Percentiles rank a stretch among this genome's conserved stretches.
Conservation (phyloP, 306 rosid genomes). For the Senna siamea region DNA sequence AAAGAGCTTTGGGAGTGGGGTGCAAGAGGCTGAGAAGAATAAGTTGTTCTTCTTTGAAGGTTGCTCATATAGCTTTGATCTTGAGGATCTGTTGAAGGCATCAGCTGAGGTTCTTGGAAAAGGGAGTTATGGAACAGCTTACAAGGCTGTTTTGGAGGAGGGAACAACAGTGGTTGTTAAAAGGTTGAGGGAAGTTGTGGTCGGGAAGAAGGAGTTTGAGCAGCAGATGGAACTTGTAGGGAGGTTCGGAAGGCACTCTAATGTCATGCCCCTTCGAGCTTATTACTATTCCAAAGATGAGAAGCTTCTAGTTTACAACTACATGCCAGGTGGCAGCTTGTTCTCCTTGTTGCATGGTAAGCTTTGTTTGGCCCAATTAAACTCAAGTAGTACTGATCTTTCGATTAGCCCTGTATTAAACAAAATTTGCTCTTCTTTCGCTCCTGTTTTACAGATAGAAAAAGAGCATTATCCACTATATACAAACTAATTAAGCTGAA, state of each 20-base stretch:
- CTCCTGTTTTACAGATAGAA: neutral
- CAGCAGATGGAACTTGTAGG: constrained; percentile 69
- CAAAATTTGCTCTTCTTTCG: neutral
- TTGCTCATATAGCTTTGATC: constrained; percentile 58
- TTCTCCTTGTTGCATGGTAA: constrained; percentile 68
- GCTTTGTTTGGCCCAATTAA: constrained; percentile 24
- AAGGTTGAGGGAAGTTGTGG: constrained; percentile 61
- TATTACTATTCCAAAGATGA: constrained; percentile 77
- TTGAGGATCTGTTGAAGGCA: constrained; percentile 74
- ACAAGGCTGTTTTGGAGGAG: constrained; percentile 70
- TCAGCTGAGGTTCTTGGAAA: constrained; percentile 86
- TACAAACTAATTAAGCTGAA: neutral
- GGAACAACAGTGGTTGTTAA: constrained; percentile 69
- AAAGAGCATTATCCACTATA: neutral
- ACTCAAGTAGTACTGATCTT: neutral
- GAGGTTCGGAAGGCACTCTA: constrained; percentile 57
- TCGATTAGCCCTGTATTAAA: neutral
- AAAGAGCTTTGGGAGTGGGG: constrained; percentile 69
- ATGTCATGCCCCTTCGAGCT: constrained; percentile 63
- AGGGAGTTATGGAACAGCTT: constrained; percentile 74
- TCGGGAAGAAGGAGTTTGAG: constrained; percentile 69
- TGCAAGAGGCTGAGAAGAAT: constrained; percentile 69
- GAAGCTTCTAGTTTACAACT: constrained; percentile 67
- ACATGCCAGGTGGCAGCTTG: constrained; percentile 68
- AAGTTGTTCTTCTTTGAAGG: constrained; percentile 74